phyloP scores from a whole-genome alignment of 495 filamentous ascomycete species.

The Penicillium canariense region DNA sequence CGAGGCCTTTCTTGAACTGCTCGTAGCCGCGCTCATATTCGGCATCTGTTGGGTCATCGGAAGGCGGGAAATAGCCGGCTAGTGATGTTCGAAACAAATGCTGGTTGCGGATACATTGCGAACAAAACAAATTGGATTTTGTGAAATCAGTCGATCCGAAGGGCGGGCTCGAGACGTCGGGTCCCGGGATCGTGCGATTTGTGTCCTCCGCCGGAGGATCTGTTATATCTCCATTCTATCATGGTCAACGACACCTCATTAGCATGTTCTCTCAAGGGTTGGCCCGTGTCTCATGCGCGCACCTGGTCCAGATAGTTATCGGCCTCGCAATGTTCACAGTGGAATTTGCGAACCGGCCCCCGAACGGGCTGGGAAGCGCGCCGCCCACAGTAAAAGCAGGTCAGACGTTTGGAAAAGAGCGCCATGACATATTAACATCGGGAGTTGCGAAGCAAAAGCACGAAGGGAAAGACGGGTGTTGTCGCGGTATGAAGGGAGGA shows the following conservation, averaged over 20 bases:
- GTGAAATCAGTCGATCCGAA: conserved; percentile 35
- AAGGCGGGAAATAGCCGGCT: conserved; percentile 66
- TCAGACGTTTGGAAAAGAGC: conserved; percentile 50
- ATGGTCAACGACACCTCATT: not conserved
- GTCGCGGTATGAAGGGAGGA: conserved; percentile 7
- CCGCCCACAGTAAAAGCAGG: conserved; percentile 75
- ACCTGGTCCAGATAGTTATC: conserved; percentile 77
- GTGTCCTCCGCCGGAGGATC: conserved; percentile 70
- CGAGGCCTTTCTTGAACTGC: conserved; percentile 60
- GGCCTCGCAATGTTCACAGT: conserved; percentile 72
- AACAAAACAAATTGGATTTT: conserved; percentile 67
- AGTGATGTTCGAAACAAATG: conserved; percentile 65
- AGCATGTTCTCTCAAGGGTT: not conserved
- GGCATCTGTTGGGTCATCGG: conserved; percentile 61
- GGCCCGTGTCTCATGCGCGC: conserved; percentile 18
- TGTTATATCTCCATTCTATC: conserved; percentile 76
- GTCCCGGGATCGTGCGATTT: conserved; percentile 25
- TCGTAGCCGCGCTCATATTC: conserved; percentile 57
- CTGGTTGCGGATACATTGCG: conserved; percentile 78
- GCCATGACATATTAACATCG: conserved; percentile 42
- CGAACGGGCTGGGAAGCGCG: conserved; percentile 55
- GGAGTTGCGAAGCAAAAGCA: not conserved
- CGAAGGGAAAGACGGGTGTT: conserved; percentile 1
- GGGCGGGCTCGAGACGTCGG: conserved; percentile 28
- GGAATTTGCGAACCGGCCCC: conserved; percentile 56